Conservation (phyloP, 78 protist species). For the Dictyostelium brefeldianum region DNA sequence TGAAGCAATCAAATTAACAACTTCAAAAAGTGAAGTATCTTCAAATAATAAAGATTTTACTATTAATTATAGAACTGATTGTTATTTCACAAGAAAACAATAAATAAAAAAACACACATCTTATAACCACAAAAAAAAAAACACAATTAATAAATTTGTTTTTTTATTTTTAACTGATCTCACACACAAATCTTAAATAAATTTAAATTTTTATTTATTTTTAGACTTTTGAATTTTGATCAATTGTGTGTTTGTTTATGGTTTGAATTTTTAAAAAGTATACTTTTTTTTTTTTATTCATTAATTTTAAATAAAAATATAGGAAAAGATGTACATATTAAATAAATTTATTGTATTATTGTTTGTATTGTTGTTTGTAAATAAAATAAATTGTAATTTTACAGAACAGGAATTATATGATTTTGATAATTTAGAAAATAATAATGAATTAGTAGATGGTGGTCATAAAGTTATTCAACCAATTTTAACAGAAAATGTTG, state of each 20-base stretch:
- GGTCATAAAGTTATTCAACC: background rate
- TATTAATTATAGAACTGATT: background rate
- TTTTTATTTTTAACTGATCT: background rate
- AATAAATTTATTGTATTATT: too few species aligned
- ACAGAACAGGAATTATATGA: too few species aligned
- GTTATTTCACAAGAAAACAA: background rate
- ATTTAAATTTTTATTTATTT: background rate
- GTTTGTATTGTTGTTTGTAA: too few species aligned
- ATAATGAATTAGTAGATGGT: background rate
- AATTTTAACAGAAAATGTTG: background rate
- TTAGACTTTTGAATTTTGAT: background rate
- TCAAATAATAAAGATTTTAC: slow-evolving; percentile 18
- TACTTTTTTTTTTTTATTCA: too few species aligned
- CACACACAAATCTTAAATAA: background rate
- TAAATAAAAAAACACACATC: background rate
- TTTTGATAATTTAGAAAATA: background rate
- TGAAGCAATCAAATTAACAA: background rate
- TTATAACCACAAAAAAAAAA: background rate
- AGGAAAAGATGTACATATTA: too few species aligned
- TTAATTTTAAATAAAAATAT: too few species aligned
- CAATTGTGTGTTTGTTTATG: too few species aligned
- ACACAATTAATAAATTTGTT: background rate
- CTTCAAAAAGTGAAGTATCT: background rate
- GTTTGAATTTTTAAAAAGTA: too few species aligned
- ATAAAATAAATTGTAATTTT: too few species aligned